Percentiles rank a stretch among this genome's conserved stretches.
Evolutionary conservation across 2,329 filamentous ascomycete genomes (phyloP).

Genomic region (Ceratocystiopsis brevicomis): DNA sequence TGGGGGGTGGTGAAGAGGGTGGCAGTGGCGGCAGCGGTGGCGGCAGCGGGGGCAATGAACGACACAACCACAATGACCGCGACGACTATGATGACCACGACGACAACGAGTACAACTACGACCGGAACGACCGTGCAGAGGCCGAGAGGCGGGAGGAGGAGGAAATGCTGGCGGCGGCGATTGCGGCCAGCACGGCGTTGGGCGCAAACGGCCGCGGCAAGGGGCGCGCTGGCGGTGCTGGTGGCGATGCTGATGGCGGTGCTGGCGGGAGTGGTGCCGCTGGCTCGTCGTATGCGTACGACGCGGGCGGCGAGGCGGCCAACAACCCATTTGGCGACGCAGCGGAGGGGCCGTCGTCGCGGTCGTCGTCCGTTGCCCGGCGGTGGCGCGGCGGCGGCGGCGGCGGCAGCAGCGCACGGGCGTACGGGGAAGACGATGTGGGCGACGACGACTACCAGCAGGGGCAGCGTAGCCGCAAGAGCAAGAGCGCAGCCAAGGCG

Average conservation of each 20-base stretch:
- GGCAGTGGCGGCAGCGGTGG: conserved; percentile 5
- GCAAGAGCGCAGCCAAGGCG: too few relatives aligned
- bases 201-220: background rate
- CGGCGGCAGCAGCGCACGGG: background rate
- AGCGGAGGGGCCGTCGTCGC: conserved; percentile 3
- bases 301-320: background rate
- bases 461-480: too few relatives aligned
- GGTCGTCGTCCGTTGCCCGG: conserved; percentile 5
- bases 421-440: background rate
- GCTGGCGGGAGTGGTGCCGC: background rate
- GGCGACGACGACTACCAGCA: too few relatives aligned
- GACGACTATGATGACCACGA: background rate
- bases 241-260: too few relatives aligned
- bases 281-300: background rate
- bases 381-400: background rate
- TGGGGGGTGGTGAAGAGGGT: conserved; percentile 1
- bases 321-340: conserved; percentile 6
- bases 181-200: conserved; percentile 7
- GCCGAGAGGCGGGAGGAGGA: conserved; percentile 2
- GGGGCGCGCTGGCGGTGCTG: too few relatives aligned
- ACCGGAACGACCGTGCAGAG: background rate
- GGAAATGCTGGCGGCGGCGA: conserved; percentile 7
- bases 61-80: background rate
- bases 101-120: background rate
- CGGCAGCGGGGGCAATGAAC: background rate